These are phyloP conservation scores for Colletotrichum australisinense DNA, from an alignment of 2,329 filamentous ascomycete species.

Conservation along the genomic window DNA sequence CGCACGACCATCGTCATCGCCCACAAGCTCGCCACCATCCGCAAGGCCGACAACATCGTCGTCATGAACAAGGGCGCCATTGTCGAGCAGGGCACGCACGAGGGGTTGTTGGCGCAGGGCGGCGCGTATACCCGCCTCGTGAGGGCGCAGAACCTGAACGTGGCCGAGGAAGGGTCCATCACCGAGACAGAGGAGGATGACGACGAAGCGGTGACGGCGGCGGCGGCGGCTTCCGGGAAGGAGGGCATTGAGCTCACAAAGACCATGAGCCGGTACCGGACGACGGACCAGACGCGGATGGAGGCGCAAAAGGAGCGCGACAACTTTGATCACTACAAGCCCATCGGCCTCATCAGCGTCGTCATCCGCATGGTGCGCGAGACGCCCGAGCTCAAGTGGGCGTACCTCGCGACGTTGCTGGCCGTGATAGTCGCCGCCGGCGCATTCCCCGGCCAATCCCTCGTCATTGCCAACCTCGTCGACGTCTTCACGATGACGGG, in stretches of 20 bases:
- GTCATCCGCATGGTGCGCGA: conserved; percentile 49
- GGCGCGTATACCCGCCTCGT: conserved; percentile 66
- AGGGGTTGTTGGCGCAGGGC: conserved; percentile 58
- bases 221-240: background rate
- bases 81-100: conserved; percentile 70
- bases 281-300: conserved; percentile 44
- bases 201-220: conserved; percentile 3
- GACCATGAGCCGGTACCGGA: conserved; percentile 46
- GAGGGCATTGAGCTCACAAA: conserved; percentile 40
- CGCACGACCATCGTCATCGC: conserved; percentile 75
- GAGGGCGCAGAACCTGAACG: conserved; percentile 49
- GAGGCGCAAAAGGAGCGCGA: conserved; percentile 49
- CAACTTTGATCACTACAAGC: conserved; percentile 48
- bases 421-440: conserved; percentile 46
- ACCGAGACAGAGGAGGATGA: conserved; percentile 42
- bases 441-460: conserved; percentile 55
- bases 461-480: conserved; percentile 54
- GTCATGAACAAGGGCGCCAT: conserved; percentile 68
- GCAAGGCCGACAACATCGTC: conserved; percentile 71
- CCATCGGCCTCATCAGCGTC: conserved; percentile 43
- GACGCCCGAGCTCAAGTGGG: conserved; percentile 49
- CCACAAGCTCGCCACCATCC: conserved; percentile 66
- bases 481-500: conserved; percentile 52
- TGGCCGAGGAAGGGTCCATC: conserved; percentile 38
- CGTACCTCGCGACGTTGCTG: conserved; percentile 47